Evolutionary conservation across 345 rosid species (phyloP).

Genomic region (Eucalyptus sideroxylon): DNA sequence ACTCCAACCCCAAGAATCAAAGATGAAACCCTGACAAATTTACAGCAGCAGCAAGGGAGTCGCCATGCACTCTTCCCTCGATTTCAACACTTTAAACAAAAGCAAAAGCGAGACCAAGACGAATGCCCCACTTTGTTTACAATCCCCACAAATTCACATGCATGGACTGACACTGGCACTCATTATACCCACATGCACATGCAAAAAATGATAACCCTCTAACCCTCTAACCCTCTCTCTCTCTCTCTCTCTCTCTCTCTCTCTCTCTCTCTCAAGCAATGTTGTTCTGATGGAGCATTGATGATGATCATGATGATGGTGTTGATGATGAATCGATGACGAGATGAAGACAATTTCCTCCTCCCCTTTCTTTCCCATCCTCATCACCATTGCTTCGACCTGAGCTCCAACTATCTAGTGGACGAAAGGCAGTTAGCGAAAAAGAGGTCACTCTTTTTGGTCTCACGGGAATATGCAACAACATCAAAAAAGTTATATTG

Average conservation of each 20-base stretch:
- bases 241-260: not conserved
- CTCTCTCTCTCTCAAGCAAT: not conserved
- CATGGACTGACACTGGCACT: slow-evolving; percentile 40
- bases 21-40: slow-evolving; percentile 16
- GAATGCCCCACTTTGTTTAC: not conserved
- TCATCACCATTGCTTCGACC: not conserved
- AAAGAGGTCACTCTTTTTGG: not conserved
- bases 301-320: not conserved
- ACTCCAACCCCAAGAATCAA: slow-evolving; percentile 6
- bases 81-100: not conserved
- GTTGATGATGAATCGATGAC: slow-evolving; percentile 34
- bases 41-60: not conserved
- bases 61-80: slow-evolving; percentile 20
- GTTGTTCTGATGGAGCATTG: not conserved
- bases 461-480: slow-evolving; percentile 4
- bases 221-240: not conserved
- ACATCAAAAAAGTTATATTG: not conserved
- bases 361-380: not conserved
- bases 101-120: not conserved
- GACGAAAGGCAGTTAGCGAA: not conserved
- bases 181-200: slow-evolving; percentile 45
- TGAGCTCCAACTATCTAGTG: slow-evolving; percentile 1
- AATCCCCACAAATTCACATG: slow-evolving; percentile 18
- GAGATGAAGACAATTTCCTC: slow-evolving; percentile 10
- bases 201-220: not conserved